Base-by-base conservation (phyloP, 2,329 filamentous ascomycete genomes). In the Pseudovirgaria hyperparasitica region DNA sequence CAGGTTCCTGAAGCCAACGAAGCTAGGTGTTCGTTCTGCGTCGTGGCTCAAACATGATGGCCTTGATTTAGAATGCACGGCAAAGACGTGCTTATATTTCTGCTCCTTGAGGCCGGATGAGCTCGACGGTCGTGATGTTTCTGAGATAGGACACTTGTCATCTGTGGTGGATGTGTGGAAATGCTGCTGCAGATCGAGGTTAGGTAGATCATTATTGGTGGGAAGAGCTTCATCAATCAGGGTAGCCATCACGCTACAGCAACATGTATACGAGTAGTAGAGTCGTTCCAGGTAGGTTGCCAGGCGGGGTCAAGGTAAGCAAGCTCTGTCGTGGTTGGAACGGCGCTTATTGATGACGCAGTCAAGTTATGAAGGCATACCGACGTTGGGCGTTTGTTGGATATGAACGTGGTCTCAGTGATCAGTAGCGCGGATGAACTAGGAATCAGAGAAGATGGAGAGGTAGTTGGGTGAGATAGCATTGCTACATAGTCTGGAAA, bases 51-150 rank as follows among this genome's bases (percentile, higher is more conserved):
- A 65, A 43, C 80, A 85, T 14, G 87, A 93, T 6, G 79, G 72
- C 32, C 73, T 71, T 19, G 68, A 57, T 40, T 69, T 52, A 6
- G 75, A 74, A 55, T 98, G 90, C 19, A 92, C 74, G 17, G 86
- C 86, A 32, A 81, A 82, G 36, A 92, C 75, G 70, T 98, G 90
- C 39, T 84, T 80, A 60, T 96, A 96, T 53, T 86, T 90, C 38
- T 36, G 20, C 32, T 39, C 32, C 34, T 40, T 25, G 34, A 26
- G 18, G 37, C 29, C 27, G 38, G 9, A 11, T 33, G 14, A 29
- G 30, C 11, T 27, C 26, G 16, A 15, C 12, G 20, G n/a, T n/a
- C n/a, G n/a, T n/a, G n/a, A n/a, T n/a, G n/a, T n/a, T n/a, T n/a
- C n/a, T n/a, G n/a, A n/a, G 15, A 25, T 27, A 20, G 8, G 19